Evolutionary conservation across 805 yeast genomes (phyloP), one percentile per base, ranked within the genome.

Genomic region (Metschnikowia cubensis): DNA sequence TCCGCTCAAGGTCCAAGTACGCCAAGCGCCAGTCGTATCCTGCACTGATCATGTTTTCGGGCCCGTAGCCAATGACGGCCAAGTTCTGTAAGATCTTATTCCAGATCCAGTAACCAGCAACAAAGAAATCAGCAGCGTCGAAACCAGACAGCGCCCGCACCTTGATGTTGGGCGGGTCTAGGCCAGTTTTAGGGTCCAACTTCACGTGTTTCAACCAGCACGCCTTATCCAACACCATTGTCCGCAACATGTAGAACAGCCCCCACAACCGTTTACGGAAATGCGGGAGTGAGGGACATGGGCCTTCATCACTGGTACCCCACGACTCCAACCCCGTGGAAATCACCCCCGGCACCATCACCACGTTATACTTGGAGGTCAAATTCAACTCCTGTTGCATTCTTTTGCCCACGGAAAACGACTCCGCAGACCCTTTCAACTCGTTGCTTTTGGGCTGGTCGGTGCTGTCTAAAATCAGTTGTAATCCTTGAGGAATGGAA

Each of bases 21-120:
- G 96, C 85, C 57, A 94, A 76, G 63, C 99, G 80, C 99, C 99
- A 94, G 66, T 94, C 99, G 66, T 94, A 94, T 1, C 96, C 79
- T 1, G 98, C 99, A 48, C 91, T 84, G 31, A 78, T 63, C 97
- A 94, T 90, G 60, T 80, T 88, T 58, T 89, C 85, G 2, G 97
- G 92, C 43, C 89, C 96, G 68, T 94, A 94, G 0, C 97, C 97
- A 53, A 94, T 81, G 0, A 89, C 97, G 2, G 97, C 96, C 56
- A 94, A 72, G 61, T 94, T 94, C 67, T 92, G 96, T n/a, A 94
- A 74, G 47, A 94, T 81, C 65, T 94, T 94, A 65, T 89, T 89
- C 99, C 99, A 94, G 60, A 94, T 89, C 99, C 99, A 94, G 67
- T 94, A 94, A 0, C 99, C 99, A 3, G 97, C 88, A 67, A 94